A percentile compares a stretch with the other conserved stretches of the same genome.
phyloP scores from a whole-genome alignment of 140 eudicot species.

The Ambrosia hybrid region DNA sequence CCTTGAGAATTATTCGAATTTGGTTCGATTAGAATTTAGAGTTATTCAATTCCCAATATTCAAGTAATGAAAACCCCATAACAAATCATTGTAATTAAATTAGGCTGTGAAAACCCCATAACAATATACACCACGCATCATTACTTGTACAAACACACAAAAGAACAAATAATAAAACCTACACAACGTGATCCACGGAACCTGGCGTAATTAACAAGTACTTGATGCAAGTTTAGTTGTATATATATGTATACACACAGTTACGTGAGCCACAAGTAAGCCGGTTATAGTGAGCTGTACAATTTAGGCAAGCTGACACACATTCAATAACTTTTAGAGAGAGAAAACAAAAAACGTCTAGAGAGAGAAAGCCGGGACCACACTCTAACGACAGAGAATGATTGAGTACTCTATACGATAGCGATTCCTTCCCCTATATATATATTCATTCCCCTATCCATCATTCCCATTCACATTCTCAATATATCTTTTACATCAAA shows the following conservation, averaged over 20 bases:
- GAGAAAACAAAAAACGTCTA: constrained; percentile 22
- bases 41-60: too few species aligned
- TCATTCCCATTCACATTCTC: constrained; percentile 1
- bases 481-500: too few species aligned
- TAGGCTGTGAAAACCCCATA: neutral
- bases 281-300: constrained; percentile 32
- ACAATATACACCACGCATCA: constrained; percentile 19
- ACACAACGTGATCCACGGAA: constrained; percentile 9
- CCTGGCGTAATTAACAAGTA: constrained; percentile 17
- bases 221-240: constrained; percentile 30
- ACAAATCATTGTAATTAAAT: neutral
- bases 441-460: constrained; percentile 21
- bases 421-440: constrained; percentile 47
- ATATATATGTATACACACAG: neutral
- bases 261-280: constrained; percentile 41
- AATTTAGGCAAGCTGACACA: constrained; percentile 33
- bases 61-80: neutral
- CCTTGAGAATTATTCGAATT: too few species aligned
- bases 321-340: constrained; percentile 28
- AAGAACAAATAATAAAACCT: neutral
- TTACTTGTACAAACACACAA: constrained; percentile 15
- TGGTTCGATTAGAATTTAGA: too few species aligned
- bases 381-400: constrained; percentile 43
- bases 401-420: constrained; percentile 50
- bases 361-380: constrained; percentile 34